A percentile compares a stretch with the other conserved stretches of the same genome.
Conservation (phyloP, 2,329 filamentous ascomycete genomes). For the Arthrobotrys iridis region DNA sequence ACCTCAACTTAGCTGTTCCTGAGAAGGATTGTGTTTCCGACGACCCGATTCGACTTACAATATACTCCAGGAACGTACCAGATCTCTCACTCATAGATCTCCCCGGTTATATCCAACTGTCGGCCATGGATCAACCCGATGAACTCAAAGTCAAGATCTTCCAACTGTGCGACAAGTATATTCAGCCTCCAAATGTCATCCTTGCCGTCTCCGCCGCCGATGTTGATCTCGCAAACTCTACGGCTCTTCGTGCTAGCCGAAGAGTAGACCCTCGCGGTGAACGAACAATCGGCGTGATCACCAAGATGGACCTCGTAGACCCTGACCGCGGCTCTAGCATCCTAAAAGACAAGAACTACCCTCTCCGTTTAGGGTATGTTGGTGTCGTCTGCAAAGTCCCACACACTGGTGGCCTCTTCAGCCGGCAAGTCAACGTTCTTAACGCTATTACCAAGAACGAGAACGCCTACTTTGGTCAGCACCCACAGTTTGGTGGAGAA, state of each 20-base stretch:
- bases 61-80: conserved; percentile 94
- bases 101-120: conserved; percentile 96
- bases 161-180: conserved; percentile 97
- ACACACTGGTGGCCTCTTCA: conserved; percentile 79
- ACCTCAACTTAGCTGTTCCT: conserved; percentile 91
- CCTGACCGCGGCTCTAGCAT: conserved; percentile 79
- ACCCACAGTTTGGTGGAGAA: conserved; percentile 75
- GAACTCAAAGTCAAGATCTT: conserved; percentile 95
- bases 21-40: conserved; percentile 92
- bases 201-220: conserved; percentile 97
- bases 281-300: conserved; percentile 97
- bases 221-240: conserved; percentile 96
- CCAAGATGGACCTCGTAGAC: conserved; percentile 98
- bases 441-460: conserved; percentile 88
- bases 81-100: conserved; percentile 96
- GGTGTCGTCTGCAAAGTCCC: conserved; percentile 91
- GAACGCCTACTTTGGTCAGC: conserved; percentile 82
- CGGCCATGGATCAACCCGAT: conserved; percentile 86
- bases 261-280: conserved; percentile 94
- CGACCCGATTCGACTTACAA: conserved; percentile 93
- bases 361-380: conserved; percentile 92
- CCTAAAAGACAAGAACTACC: conserved; percentile 89
- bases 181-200: conserved; percentile 94
- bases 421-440: conserved; percentile 74
- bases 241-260: conserved; percentile 86